These are phyloP conservation scores for Setaria viridis DNA, from an alignment of 202 grass and related monocot species.

Conservation along the genomic window DNA sequence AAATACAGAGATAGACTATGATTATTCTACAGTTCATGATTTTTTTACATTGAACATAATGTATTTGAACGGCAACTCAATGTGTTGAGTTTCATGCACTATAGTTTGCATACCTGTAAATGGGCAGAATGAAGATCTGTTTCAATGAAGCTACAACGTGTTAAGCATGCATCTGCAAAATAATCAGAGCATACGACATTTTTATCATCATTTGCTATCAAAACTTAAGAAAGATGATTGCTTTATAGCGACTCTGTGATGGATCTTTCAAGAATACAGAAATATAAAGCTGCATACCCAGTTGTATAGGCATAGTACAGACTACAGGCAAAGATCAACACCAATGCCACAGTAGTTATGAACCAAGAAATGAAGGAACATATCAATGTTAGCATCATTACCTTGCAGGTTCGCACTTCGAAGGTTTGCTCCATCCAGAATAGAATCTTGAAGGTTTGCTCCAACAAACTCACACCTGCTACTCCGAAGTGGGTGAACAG, in stretches of 20 bases:
- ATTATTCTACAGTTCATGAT: constrained; percentile 4
- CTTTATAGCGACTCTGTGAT: constrained; percentile 1
- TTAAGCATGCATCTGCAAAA: constrained; percentile 84
- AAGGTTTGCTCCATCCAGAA: constrained; percentile 84
- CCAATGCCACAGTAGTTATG: neutral
- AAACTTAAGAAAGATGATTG: neutral
- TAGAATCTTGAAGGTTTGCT: constrained; percentile 73
- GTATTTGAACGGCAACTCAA: neutral
- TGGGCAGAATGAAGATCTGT: constrained; percentile 77
- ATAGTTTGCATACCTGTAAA: constrained; percentile 59
- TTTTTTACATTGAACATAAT: neutral
- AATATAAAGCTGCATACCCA: neutral
- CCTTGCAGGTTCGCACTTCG: constrained; percentile 96
- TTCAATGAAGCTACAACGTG: constrained; percentile 66
- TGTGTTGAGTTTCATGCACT: constrained; percentile 26
- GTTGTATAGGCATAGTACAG: constrained; percentile 17
- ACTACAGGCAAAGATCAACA: constrained; percentile 9
- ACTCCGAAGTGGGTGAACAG: constrained; percentile 37
- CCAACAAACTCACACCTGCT: constrained; percentile 85
- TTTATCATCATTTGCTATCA: constrained; percentile 14
- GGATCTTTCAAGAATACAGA: constrained; percentile 3
- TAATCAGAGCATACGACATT: neutral
- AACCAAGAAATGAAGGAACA: constrained; percentile 29
- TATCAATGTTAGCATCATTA: neutral
- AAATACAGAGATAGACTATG: neutral